phyloP scores from a whole-genome alignment of 2,329 filamentous ascomycete genomes.

The Aspergillus neotritici region DNA sequence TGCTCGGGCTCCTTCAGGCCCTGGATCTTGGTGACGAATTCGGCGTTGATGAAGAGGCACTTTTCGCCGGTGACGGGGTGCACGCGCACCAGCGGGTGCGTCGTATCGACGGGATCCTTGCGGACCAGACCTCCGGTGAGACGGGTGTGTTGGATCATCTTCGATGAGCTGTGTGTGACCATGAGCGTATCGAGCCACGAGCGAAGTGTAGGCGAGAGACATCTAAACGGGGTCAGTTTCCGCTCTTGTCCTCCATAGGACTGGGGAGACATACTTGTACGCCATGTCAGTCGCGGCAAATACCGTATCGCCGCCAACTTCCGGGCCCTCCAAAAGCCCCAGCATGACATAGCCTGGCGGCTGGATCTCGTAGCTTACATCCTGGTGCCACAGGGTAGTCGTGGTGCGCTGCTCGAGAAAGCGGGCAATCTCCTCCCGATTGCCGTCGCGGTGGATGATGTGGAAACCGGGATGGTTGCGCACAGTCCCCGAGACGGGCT shows the following conservation, averaged over 20 bases:
- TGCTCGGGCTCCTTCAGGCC: slow-evolving; percentile 46
- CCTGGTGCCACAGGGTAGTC: slow-evolving; percentile 47
- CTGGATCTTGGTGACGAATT: slow-evolving; percentile 45
- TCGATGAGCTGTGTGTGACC: slow-evolving; percentile 38
- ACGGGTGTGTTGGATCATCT: slow-evolving; percentile 41
- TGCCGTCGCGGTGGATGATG: slow-evolving; percentile 44
- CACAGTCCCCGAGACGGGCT: slow-evolving; percentile 41
- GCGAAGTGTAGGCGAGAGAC: slow-evolving; percentile 49
- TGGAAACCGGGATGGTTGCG: slow-evolving; percentile 42
- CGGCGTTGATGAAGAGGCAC: slow-evolving; percentile 45
- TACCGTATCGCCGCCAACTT: slow-evolving; percentile 46
- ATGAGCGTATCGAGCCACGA: slow-evolving; percentile 29
- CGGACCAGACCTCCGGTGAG: slow-evolving; percentile 41
- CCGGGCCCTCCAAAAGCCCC: slow-evolving; percentile 46
- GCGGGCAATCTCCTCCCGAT: slow-evolving; percentile 38
- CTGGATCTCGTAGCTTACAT: slow-evolving; percentile 46
- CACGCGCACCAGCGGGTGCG: slow-evolving; percentile 44
- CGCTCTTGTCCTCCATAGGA: background rate
- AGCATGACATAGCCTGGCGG: slow-evolving; percentile 46
- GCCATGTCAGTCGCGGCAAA: slow-evolving; percentile 43
- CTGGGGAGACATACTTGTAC: slow-evolving; percentile 33
- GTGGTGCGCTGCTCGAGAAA: slow-evolving; percentile 42
- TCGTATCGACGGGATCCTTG: slow-evolving; percentile 41
- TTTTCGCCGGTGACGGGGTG: slow-evolving; percentile 47
- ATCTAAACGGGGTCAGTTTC: slow-evolving; percentile 12